Evolutionary conservation across 2,329 filamentous ascomycete genomes (phyloP).

Genomic region (Claviceps arundinis): DNA sequence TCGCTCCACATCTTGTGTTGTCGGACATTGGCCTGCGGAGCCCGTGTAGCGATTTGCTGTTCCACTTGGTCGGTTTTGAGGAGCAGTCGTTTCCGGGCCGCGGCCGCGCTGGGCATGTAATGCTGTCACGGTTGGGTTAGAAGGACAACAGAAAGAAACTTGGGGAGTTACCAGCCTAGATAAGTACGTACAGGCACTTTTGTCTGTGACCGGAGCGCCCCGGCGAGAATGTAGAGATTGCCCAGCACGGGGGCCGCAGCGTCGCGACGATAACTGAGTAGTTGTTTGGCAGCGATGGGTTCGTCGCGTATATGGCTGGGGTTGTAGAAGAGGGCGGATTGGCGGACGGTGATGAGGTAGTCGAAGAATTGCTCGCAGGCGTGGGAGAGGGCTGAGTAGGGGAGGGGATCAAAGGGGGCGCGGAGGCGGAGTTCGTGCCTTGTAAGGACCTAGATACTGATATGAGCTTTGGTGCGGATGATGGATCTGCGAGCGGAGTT

Average conservation of each 20-base stretch:
- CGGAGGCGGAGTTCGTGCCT: slow-evolving; percentile 46
- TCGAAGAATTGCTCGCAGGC: slow-evolving; percentile 46
- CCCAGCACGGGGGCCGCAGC: slow-evolving; percentile 44
- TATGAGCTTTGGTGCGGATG: not conserved
- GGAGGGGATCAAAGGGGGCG: slow-evolving; percentile 41
- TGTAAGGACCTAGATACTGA: slow-evolving; percentile 28
- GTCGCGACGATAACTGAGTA: slow-evolving; percentile 39
- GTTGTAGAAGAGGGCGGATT: slow-evolving; percentile 44
- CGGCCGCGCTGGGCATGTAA: slow-evolving; percentile 43
- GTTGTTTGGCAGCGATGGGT: slow-evolving; percentile 31
- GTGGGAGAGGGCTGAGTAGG: slow-evolving; percentile 42
- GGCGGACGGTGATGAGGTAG: slow-evolving; percentile 42
- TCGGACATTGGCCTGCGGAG: slow-evolving; percentile 13
- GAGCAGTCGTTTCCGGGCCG: slow-evolving; percentile 37
- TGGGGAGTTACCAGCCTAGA: no score
- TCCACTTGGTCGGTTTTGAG: slow-evolving; percentile 37
- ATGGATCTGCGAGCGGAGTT: not conserved
- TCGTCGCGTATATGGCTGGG: slow-evolving; percentile 37
- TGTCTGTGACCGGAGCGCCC: slow-evolving; percentile 35
- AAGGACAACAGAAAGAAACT: not conserved
- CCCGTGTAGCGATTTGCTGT: slow-evolving; percentile 14
- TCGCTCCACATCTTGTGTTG: slow-evolving; percentile 37
- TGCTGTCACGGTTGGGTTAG: slow-evolving; percentile 15
- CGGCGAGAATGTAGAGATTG: slow-evolving; percentile 44
- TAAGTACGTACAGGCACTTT: slow-evolving; percentile 31